phyloP scores from a whole-genome alignment of 1,284 basidiomycete species.

The Pterulicium gracile region DNA sequence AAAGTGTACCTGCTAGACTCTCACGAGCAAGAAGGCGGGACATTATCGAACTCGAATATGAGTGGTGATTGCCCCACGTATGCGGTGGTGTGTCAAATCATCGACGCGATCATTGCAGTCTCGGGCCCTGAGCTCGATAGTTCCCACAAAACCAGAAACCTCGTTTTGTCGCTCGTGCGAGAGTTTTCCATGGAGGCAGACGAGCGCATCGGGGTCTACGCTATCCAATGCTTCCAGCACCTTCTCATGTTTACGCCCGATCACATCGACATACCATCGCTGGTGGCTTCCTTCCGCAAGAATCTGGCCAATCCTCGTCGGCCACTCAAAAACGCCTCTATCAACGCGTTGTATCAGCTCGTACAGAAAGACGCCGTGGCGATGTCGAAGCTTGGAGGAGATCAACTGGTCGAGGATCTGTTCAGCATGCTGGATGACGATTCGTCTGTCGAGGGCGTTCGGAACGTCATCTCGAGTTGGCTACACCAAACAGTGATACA shows the following conservation, averaged over 20 bases:
- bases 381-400: slow-evolving; percentile 91
- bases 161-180: slow-evolving; percentile 79
- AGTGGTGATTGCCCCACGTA: slow-evolving; percentile 89
- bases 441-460: slow-evolving; percentile 88
- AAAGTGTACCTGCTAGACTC: slow-evolving; percentile 87
- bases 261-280: slow-evolving; percentile 67
- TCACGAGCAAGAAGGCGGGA: slow-evolving; percentile 92
- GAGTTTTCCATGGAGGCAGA: slow-evolving; percentile 83
- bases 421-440: slow-evolving; percentile 94
- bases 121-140: slow-evolving; percentile 95
- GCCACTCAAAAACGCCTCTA: slow-evolving; percentile 86
- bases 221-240: slow-evolving; percentile 93
- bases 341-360: slow-evolving; percentile 93
- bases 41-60: slow-evolving; percentile 73
- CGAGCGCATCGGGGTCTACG: slow-evolving; percentile 85
- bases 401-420: slow-evolving; percentile 87
- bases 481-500: slow-evolving; percentile 87
- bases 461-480: slow-evolving; percentile 93
- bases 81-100: slow-evolving; percentile 83
- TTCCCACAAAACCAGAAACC: slow-evolving; percentile 65
- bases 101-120: slow-evolving; percentile 89
- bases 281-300: slow-evolving; percentile 66
- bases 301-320: slow-evolving; percentile 73
- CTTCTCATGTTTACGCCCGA: slow-evolving; percentile 92
- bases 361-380: slow-evolving; percentile 90